Base-by-base conservation (phyloP, 2,329 filamentous ascomycete genomes). In the Cordyceps pruinosa region DNA sequence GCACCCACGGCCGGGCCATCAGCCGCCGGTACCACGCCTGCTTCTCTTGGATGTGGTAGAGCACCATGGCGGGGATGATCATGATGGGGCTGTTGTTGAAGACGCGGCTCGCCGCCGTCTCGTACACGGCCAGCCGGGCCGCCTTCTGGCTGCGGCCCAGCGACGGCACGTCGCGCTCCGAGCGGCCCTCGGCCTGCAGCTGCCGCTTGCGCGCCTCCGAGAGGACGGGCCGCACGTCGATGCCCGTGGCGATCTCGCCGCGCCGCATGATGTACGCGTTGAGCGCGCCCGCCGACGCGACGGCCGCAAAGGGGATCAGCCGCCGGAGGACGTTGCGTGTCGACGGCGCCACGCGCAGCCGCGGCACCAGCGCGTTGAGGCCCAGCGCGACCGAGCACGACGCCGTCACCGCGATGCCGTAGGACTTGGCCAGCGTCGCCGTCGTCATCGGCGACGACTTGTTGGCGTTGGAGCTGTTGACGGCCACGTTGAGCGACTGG, bases 211-310 rank as follows among this genome's bases (percentile, higher is more conserved):
- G 86, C 17, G 79, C 79, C 5, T 85, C 85, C 2, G 86, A 86
- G 12, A 92, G 80, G 7, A 90, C 86, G 1, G 92, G 91, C 72
- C 87, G 97, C 37, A 99, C 85, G 71, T 97, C 90, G 67, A 99
- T 99, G 53, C 94, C 94, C 60, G 83, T 84, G 67, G 89, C 83
- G 66, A 99, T 97, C 76, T 99, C 94, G 72, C 97, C 93, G 61
- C 90, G 87, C 59, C 94, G 90, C 94, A 99, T 99, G 56, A 99
- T 82, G 74, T 97, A 95, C 26, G 97, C 94, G 73, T 99, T 99
- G 61, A 99, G 80, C 1, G 86, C 90, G 66, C 91, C 92, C 4
- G 94, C 94, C 59, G 85, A 89, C 30, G 93, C 93, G 12, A 99
- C 94, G 13, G 94, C 94, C 1, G 93, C 94, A 69, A 99, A 99